Evolutionary conservation across 495 filamentous ascomycete species (phyloP), one percentile per base, ranked within the genome.

Genomic region (Penicillium malachiteum): DNA sequence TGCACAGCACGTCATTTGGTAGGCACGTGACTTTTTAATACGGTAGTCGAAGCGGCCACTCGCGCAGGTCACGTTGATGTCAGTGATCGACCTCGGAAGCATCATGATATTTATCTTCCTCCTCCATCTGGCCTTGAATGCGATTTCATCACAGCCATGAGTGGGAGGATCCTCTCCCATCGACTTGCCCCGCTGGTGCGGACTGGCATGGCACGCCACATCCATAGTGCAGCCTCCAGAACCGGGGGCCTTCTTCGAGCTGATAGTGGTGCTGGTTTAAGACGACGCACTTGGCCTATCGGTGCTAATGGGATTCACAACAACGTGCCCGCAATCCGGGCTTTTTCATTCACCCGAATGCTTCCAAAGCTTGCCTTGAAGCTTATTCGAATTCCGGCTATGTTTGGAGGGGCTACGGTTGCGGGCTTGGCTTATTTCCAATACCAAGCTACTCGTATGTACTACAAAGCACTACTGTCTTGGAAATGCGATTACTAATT

Each of bases 401-500:
- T 96, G 73, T 91, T 96, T 67, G 94, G 92, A 34, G 91, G 89
- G 40, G 86, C 89, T 41, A 89, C 88, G 72, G 81, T 99, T 67
- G 91, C 89, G 7, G 89, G 90, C 5, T 66, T 94, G 32, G 90
- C 90, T 40, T 99, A 96, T 80, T 64, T 99, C 33, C 94, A 99
- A 69, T 97, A 97, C 70, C 95, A 97, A 74, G 93, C 94, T 57
- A 86, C 87, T 48, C 89, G 90, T 95, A 81, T 66, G 90, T 79
- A 39, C 12, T 52, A 3, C n/a, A 5, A 34, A 12, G 11, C 30
- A 49, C 41, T 11, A 3, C 12, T 45, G 43, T 26, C 38, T 40
- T 56, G 16, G 13, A 43, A 30, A 37, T 37, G 37, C 40, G 47
- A 30, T 45, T 48, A 54, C 72, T 78, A 61, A 75, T 54, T 16